These are phyloP conservation scores for Coemansia nantahalensis DNA, from an alignment of 192 early-diverging fungal genomes.

Conservation along the genomic window DNA sequence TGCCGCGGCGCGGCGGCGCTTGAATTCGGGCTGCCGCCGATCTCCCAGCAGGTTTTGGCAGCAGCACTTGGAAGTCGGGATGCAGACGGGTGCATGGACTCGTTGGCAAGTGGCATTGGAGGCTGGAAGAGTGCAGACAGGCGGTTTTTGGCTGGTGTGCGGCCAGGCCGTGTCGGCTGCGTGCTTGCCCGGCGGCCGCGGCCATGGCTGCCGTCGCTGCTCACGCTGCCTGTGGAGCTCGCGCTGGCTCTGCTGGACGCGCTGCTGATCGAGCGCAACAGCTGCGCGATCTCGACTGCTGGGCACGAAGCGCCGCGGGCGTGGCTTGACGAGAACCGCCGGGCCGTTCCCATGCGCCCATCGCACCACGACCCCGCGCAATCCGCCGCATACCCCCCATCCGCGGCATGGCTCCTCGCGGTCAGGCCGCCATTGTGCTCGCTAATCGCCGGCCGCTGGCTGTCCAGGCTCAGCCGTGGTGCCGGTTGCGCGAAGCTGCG, in stretches of 20 bases:
- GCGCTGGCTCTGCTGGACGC: conserved; percentile 18
- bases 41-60: background rate
- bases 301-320: conserved; percentile 41
- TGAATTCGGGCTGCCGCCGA: background rate
- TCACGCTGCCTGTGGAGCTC: conserved; percentile 2
- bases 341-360: conserved; percentile 22
- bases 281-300: conserved; percentile 42
- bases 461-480: conserved; percentile 41
- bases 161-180: too few relatives aligned
- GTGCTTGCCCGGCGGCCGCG: too few relatives aligned
- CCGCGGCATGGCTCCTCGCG: conserved; percentile 2
- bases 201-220: conserved; percentile 4
- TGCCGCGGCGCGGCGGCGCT: too few relatives aligned
- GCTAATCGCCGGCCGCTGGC: conserved; percentile 29
- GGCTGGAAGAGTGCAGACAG: too few relatives aligned
- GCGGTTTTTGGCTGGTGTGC: too few relatives aligned
- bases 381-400: conserved; percentile 6
- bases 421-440: conserved; percentile 6
- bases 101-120: too few relatives aligned
- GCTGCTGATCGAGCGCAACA: conserved; percentile 51
- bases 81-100: background rate
- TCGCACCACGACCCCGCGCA: conserved; percentile 26
- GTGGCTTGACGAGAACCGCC: conserved; percentile 32
- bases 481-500: background rate
- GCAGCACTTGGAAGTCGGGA: background rate